Evolutionary conservation across 1,139 yeast species (phyloP).

Genomic region (Geotrichum bryndzae): DNA sequence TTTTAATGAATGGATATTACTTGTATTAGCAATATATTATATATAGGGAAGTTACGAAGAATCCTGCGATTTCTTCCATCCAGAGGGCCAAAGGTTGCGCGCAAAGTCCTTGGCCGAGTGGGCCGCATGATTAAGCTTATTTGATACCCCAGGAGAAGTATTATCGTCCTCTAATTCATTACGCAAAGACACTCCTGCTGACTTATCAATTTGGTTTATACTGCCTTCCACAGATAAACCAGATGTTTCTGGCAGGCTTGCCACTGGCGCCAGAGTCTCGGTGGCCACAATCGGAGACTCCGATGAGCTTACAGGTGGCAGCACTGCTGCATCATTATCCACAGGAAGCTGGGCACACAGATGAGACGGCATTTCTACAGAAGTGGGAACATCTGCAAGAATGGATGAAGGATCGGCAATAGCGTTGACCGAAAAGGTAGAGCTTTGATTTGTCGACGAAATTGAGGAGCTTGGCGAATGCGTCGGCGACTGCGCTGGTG

Average conservation of each 20-base stretch:
- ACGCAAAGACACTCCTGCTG: background rate
- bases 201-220: background rate
- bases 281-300: background rate
- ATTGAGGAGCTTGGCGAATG: constrained; percentile 11
- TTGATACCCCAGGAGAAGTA: background rate
- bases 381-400: background rate
- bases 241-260: background rate
- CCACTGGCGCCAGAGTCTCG: background rate
- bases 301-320: constrained; percentile 10
- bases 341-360: constrained; percentile 12
- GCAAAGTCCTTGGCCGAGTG: constrained; percentile 14
- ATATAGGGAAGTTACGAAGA: background rate
- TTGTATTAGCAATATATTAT: background rate
- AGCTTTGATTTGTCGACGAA: background rate
- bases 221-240: background rate
- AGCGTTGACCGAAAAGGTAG: background rate
- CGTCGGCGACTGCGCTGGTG: constrained; percentile 22
- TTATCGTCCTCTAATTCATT: background rate
- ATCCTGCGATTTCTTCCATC: constrained; percentile 8
- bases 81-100: constrained; percentile 5
- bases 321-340: constrained; percentile 5
- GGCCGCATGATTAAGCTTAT: constrained; percentile 7
- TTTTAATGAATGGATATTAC: background rate
- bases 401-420: constrained; percentile 4
- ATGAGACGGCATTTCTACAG: constrained; percentile 17